Conservation (phyloP, 345 rosid species). For the Mallotus nudiflorus region DNA sequence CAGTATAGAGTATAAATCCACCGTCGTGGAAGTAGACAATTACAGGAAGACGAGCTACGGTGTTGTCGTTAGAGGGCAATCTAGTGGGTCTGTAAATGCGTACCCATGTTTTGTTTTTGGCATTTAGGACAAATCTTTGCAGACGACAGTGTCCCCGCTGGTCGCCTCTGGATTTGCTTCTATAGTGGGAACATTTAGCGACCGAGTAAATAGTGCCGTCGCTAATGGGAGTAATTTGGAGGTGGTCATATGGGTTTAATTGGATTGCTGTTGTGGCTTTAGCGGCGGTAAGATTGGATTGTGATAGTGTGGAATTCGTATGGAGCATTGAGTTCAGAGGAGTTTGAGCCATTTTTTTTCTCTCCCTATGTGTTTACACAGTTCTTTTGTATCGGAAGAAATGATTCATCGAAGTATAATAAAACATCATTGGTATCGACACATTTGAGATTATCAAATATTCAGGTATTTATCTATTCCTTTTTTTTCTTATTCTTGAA, state of each 20-base stretch:
- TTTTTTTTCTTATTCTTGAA: too few relatives aligned
- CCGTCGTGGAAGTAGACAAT: constrained; percentile 41
- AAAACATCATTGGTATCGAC: too few relatives aligned
- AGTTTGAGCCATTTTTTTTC: neutral
- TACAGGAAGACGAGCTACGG: constrained; percentile 35
- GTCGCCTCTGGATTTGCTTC: constrained; percentile 14
- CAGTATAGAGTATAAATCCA: constrained; percentile 22
- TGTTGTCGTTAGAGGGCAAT: constrained; percentile 10
- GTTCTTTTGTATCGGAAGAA: too few relatives aligned
- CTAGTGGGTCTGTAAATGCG: constrained; percentile 12
- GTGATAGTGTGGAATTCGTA: too few relatives aligned
- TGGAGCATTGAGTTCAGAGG: neutral
- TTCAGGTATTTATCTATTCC: too few relatives aligned
- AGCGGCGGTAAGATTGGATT: neutral
- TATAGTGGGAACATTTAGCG: constrained; percentile 5
- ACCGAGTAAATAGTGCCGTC: constrained; percentile 28
- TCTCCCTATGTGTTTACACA: too few relatives aligned
- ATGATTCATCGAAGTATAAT: too few relatives aligned
- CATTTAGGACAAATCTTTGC: constrained; percentile 16
- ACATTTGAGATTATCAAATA: too few relatives aligned
- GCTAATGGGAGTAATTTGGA: constrained; percentile 16
- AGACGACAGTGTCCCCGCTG: constrained; percentile 9
- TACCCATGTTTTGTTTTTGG: constrained; percentile 8
- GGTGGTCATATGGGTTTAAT: constrained; percentile 12
- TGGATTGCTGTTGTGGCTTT: neutral